phyloP scores from a whole-genome alignment of 2,329 filamentous ascomycete species.

The Cordyceps cateniannulata region DNA sequence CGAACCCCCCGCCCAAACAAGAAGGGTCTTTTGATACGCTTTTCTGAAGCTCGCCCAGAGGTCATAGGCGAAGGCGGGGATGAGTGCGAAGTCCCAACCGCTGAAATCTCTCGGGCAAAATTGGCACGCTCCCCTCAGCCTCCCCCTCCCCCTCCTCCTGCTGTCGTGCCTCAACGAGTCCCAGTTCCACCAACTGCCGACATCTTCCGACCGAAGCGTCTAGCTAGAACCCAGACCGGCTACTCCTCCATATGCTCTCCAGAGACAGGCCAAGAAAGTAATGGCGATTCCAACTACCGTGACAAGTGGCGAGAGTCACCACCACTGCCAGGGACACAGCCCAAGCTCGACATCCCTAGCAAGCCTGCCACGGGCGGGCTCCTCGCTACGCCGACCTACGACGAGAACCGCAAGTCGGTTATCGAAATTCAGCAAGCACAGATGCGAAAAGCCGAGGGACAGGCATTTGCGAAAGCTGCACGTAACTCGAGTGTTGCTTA shows the following conservation, averaged over 20 bases:
- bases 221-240: conserved; percentile 55
- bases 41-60: conserved; percentile 65
- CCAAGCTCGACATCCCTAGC: conserved; percentile 24
- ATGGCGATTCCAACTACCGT: conserved; percentile 14
- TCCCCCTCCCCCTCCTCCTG: conserved; percentile 18
- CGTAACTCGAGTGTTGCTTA: conserved; percentile 27
- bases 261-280: conserved; percentile 12
- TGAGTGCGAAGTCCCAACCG: conserved; percentile 62
- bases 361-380: conserved; percentile 32
- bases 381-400: conserved; percentile 35
- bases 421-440: conserved; percentile 53
- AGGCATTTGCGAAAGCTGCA: conserved; percentile 48
- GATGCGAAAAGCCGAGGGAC: conserved; percentile 55
- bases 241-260: conserved; percentile 28
- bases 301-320: conserved; percentile 14
- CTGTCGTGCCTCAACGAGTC: background rate
- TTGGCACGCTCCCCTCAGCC: conserved; percentile 20
- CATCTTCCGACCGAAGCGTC: conserved; percentile 46
- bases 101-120: conserved; percentile 17
- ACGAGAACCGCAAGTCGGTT: conserved; percentile 51
- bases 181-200: conserved; percentile 18
- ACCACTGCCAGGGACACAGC: conserved; percentile 14
- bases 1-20: conserved; percentile 42
- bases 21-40: conserved; percentile 69
- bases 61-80: conserved; percentile 90